Base-by-base conservation (phyloP, 495 filamentous ascomycete species). In the Penicillium paradoxum region DNA sequence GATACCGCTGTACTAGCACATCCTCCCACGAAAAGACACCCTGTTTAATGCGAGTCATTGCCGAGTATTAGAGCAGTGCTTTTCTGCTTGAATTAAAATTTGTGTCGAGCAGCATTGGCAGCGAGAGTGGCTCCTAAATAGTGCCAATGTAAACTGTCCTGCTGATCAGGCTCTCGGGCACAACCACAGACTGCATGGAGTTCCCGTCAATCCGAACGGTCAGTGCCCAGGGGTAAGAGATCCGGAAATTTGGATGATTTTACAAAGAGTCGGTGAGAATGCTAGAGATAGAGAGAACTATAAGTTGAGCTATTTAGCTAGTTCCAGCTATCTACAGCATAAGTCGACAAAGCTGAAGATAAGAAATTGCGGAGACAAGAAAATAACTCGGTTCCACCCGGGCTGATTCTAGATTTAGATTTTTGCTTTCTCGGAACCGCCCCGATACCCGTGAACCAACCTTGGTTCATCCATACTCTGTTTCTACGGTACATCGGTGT, bases 1-100 rank as follows among this genome's bases (percentile, higher is more conserved):
- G 70, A 56, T 74, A 75, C 53, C 71, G 68, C 39, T 77, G 72
- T 18, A 68, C 65, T 34, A 77, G 56, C 7, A 77, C 72, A 63
- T 77, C 73, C 55, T 77, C 72, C 72, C 73, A 75, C 5, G 72
- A 75, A 55, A 75, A 75, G 1, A 74, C 70, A 0, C 73, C 73
- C 32, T 66, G 65, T 57, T 69, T 74, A 38, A 65, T 63, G 49
- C 71, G 67, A 13, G 70, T 63, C 73, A 76, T 76, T 48, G 55
- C 18, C 39, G 22, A 42, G 40, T 34, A 33, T 15, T 22, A 36
- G 8, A 37, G 34, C n/a, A 8, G 7, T 34, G 7, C 2, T 10
- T 14, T 32, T 11, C 13, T 6, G 10, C 2, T 13, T 25, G 6
- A 14, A 18, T 3, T 10, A 13, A 36, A 27, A 34, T 11, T 11